Percentiles rank a stretch among this genome's conserved stretches.
These are phyloP conservation scores for Tetrapisispora taiwanensis DNA, from an alignment of 805 yeast genomes.

Conservation along the genomic window DNA sequence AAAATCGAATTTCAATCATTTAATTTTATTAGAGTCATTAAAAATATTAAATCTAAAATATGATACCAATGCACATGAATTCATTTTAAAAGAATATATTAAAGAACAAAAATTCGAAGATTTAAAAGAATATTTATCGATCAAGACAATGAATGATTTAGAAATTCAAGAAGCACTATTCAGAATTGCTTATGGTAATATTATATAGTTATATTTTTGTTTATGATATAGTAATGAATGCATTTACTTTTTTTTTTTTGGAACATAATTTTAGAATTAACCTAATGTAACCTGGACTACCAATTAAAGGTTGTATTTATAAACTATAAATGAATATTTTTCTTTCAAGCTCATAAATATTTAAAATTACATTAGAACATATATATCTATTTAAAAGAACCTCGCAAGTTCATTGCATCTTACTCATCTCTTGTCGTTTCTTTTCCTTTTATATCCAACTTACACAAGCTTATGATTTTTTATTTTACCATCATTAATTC, in stretches of 20 bases:
- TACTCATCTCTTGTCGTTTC: not conserved
- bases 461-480: no score
- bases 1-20: constrained; percentile 12
- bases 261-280: no score
- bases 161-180: constrained; percentile 32
- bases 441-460: no score
- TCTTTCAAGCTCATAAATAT: no score
- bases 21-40: constrained; percentile 17
- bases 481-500: no score
- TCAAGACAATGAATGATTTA: constrained; percentile 21
- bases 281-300: no score
- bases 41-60: constrained; percentile 24
- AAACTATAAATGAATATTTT: no score
- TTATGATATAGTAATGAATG: not conserved
- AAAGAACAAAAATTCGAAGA: constrained; percentile 24
- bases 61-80: constrained; percentile 12
- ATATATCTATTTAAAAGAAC: no score
- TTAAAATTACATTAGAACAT: no score
- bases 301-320: no score
- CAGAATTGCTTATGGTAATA: constrained; percentile 24
- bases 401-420: no score
- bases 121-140: constrained; percentile 13
- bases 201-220: constrained; percentile 10
- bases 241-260: no score
- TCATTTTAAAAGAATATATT: constrained; percentile 17